Base-by-base conservation (phyloP, 352 stramenopile species). In the Globisporangium parvum region DNA sequence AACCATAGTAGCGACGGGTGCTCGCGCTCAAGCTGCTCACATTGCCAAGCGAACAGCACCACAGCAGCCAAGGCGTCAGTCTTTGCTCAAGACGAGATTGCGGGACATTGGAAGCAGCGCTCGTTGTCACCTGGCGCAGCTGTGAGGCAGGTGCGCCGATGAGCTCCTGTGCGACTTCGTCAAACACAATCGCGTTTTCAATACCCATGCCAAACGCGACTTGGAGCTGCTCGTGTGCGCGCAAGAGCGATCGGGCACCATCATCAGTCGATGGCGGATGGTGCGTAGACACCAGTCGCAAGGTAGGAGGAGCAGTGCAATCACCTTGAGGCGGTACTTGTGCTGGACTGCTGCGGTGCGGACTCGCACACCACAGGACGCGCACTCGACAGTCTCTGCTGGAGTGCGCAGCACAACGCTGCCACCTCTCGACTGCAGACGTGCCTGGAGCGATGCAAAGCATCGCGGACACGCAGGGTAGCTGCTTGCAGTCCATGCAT, bases 241-340 rank as follows among this genome's bases (percentile, higher is more conserved):
- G 26, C 17, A 23, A 26, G 11, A 40, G 15, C n/a, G 58, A n/a
- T 28, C 15, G 24, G 9, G n/a, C 31, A 14, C 5, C n/a, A 44
- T 40, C 11, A 44, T 44, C 14, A 44, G 8, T 46, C 23, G 2
- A 42, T 11, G 23, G 18, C 21, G 47, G 28, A 1, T 15, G 26
- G 26, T 31, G 26, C 3, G 26, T 31, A 2, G 26, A 2, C 26
- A 31, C 3, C 26, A 31, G 26, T 31, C 26, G 26, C 26, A 31
- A 31, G 26, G 26, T 6, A 31, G 26, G 3, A 31, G 26, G n/a
- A 56, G 33, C 10, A 10, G 8, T 12, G 47, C 18, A 31, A 37
- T 21, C 21, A 79, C 70, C 63, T 86, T 75, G 40, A 85, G 57
- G 47, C 74, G 63, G 57, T 77, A 84, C 60, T 84, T 81, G 57